Evolutionary conservation across 495 filamentous ascomycete genomes (phyloP).

Genomic region (Daldinia childiae): DNA sequence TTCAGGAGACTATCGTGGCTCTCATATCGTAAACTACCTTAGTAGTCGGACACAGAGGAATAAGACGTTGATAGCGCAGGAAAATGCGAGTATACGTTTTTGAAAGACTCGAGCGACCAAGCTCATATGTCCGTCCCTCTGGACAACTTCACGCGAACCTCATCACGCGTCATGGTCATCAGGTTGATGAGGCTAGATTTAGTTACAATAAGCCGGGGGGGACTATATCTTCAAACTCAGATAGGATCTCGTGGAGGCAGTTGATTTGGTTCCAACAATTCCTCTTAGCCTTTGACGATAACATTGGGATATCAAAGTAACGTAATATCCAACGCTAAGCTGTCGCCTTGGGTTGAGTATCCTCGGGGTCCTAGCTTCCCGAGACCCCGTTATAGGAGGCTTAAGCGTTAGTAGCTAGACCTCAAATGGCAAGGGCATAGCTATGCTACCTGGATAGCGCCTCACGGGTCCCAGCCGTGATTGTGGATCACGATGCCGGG

Average conservation of each 20-base stretch:
- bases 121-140: not conserved
- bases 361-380: not conserved
- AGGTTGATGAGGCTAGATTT: not conserved
- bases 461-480: not conserved
- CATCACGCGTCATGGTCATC: not conserved
- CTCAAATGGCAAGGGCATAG: not conserved
- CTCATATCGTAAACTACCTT: not conserved
- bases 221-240: not conserved
- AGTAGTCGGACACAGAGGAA: not conserved
- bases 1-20: not conserved
- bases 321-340: not conserved
- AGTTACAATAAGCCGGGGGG: not conserved
- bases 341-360: not conserved
- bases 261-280: not conserved
- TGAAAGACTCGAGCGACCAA: not conserved
- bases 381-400: not conserved
- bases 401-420: constrained; percentile 1
- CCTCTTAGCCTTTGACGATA: not conserved
- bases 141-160: not conserved
- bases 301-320: not conserved
- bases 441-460: not conserved
- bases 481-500: constrained; percentile 1
- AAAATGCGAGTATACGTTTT: not conserved
- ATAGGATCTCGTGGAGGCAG: not conserved
- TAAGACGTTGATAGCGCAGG: not conserved